A percentile compares a stretch with the other conserved stretches of the same genome.
phyloP scores from a whole-genome alignment of 192 early-diverging fungal genomes.

The Chytriomyces sp. region DNA sequence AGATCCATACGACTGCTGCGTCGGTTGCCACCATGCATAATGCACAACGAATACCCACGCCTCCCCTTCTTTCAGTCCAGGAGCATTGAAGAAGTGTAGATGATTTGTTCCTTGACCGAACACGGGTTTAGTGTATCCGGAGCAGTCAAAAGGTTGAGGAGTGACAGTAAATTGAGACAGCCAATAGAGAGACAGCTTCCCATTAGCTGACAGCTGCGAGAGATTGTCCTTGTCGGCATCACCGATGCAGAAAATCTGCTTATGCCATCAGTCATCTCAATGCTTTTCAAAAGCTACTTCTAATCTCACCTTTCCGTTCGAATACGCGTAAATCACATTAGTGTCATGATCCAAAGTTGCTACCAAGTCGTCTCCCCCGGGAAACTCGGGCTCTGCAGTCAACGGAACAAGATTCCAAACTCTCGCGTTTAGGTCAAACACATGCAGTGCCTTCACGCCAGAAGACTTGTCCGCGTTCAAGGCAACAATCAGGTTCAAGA shows the following conservation, averaged over 20 bases:
- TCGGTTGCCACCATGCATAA: conserved; percentile 34
- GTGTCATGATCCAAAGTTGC: conserved; percentile 30
- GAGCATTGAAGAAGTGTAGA: conserved; percentile 31
- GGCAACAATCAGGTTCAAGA: conserved; percentile 18
- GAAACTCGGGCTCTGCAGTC: conserved; percentile 4
- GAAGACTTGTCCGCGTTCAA: conserved; percentile 15
- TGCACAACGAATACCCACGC: conserved; percentile 33
- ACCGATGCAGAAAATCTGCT: conserved; percentile 1
- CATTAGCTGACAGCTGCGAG: not conserved
- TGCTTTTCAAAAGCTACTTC: conserved; percentile 1
- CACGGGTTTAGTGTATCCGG: conserved; percentile 20
- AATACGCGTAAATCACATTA: conserved; percentile 29
- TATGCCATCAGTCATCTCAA: not conserved
- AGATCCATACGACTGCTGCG: conserved; percentile 1
- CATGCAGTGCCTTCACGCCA: conserved; percentile 19
- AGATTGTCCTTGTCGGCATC: conserved; percentile 8
- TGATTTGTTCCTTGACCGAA: conserved; percentile 36
- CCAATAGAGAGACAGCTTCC: not conserved
- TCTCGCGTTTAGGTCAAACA: conserved; percentile 2
- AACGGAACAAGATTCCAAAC: conserved; percentile 10
- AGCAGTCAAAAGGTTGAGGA: conserved; percentile 26
- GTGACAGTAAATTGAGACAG: not conserved
- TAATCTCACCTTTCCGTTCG: conserved; percentile 1
- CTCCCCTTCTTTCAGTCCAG: conserved; percentile 17
- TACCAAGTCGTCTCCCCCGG: not conserved